A percentile compares a stretch with the other conserved stretches of the same genome.
These are phyloP conservation scores for Microsporum ferrugineum DNA, from an alignment of 2,329 filamentous ascomycete species.

Conservation along the genomic window DNA sequence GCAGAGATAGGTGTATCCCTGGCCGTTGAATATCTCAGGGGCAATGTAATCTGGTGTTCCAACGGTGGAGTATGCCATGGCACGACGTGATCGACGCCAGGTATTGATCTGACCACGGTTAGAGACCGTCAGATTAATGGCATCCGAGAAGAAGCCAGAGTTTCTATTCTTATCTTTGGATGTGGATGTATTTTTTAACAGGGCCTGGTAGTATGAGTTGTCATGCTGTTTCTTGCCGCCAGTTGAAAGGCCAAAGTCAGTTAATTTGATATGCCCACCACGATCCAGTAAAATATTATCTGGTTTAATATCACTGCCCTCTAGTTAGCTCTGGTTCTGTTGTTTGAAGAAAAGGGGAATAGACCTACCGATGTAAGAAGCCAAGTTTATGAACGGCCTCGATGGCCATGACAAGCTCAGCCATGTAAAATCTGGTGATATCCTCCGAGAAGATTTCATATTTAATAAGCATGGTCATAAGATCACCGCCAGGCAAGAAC, in stretches of 20 bases:
- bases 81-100: conserved; percentile 87
- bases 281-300: conserved; percentile 96
- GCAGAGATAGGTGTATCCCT: conserved; percentile 91
- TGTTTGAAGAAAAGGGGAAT: background rate
- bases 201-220: conserved; percentile 95
- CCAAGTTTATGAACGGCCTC: conserved; percentile 96
- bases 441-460: conserved; percentile 99
- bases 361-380: conserved; percentile 84
- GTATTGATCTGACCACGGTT: conserved; percentile 98
- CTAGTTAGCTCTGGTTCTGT: background rate
- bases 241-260: conserved; percentile 93
- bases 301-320: conserved; percentile 86
- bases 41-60: conserved; percentile 98
- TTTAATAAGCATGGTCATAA: conserved; percentile 99
- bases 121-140: conserved; percentile 95
- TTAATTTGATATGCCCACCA: conserved; percentile 93
- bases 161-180: conserved; percentile 67
- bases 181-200: conserved; percentile 66
- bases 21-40: conserved; percentile 92
- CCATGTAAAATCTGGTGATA: conserved; percentile 98
- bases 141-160: conserved; percentile 81
- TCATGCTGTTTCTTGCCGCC: conserved; percentile 97
- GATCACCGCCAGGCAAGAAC: conserved; percentile 90
- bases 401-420: conserved; percentile 94
- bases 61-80: conserved; percentile 97